Conservation (phyloP, 2,329 filamentous ascomycete species). For the Zymoseptoria tritici region DNA sequence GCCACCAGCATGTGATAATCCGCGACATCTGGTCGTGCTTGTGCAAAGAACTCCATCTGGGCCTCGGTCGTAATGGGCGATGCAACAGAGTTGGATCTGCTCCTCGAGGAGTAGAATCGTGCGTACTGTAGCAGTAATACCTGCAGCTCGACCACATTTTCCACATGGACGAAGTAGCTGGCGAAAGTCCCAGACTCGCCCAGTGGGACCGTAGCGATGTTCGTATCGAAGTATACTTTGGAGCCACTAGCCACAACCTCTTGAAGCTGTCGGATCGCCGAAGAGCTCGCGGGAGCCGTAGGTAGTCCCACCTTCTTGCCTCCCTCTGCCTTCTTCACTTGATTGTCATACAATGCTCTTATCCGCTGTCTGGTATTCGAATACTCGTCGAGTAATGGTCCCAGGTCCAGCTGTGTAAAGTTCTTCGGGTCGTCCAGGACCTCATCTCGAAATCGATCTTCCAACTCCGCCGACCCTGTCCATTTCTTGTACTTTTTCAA, state of each 20-base stretch:
- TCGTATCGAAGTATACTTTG: conserved; percentile 44
- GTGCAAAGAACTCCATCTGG: conserved; percentile 15
- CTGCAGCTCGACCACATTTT: conserved; percentile 48
- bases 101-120: conserved; percentile 31
- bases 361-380: conserved; percentile 40
- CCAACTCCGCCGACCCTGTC: conserved; percentile 64
- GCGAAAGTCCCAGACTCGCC: conserved; percentile 40
- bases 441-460: conserved; percentile 58
- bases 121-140: conserved; percentile 45
- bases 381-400: conserved; percentile 43
- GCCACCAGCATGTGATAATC: conserved; percentile 39
- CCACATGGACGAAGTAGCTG: conserved; percentile 48
- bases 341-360: conserved; percentile 37
- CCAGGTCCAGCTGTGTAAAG: conserved; percentile 62
- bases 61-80: conserved; percentile 17
- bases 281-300: conserved; percentile 8
- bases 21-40: conserved; percentile 24
- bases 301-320: conserved; percentile 10
- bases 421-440: conserved; percentile 60
- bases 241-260: conserved; percentile 33
- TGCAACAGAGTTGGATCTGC: conserved; percentile 21
- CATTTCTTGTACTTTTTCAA: conserved; percentile 85
- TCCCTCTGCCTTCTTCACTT: conserved; percentile 18
- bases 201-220: conserved; percentile 41
- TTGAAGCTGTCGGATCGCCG: conserved; percentile 32